phyloP scores from a whole-genome alignment of 306 rosid species.

The Elaeagnus macrophylla region DNA sequence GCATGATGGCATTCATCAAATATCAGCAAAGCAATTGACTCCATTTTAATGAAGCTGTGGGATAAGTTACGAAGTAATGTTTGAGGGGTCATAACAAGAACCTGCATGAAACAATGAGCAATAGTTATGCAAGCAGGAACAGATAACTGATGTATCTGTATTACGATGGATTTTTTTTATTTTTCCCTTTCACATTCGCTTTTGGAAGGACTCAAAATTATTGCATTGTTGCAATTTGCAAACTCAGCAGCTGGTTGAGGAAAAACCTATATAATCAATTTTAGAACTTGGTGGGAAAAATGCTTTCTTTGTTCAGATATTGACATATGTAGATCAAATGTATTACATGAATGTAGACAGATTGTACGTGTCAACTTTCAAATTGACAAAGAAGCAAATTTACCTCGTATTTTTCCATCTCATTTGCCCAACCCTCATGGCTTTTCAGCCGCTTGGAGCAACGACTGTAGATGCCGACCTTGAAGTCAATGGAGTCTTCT shows the following conservation, averaged over 20 bases:
- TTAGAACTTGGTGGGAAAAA: no score
- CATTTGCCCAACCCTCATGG: conserved; percentile 59
- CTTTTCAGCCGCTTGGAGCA: conserved; percentile 46
- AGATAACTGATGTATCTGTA: not conserved
- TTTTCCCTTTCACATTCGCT: no score
- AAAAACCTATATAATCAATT: no score
- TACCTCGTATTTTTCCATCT: conserved; percentile 73
- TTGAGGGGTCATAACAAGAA: conserved; percentile 89
- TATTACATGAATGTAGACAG: no score
- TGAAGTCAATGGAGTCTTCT: conserved; percentile 63
- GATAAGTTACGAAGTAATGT: conserved; percentile 47
- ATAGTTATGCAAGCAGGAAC: conserved; percentile 11
- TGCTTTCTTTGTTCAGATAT: no score
- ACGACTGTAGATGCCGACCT: conserved; percentile 61
- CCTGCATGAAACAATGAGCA: conserved; percentile 40
- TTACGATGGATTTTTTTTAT: no score
- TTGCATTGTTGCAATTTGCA: no score
- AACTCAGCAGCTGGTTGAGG: no score
- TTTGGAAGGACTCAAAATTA: no score
- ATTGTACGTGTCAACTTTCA: conserved; percentile 7
- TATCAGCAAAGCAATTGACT: conserved; percentile 65
- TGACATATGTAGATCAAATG: no score
- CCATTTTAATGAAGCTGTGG: conserved; percentile 80
- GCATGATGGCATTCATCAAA: conserved; percentile 99
- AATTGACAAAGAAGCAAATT: conserved; percentile 15